Evolutionary conservation across 257 asterid genomes (phyloP).

Genomic region (Leonotis leonurus): DNA sequence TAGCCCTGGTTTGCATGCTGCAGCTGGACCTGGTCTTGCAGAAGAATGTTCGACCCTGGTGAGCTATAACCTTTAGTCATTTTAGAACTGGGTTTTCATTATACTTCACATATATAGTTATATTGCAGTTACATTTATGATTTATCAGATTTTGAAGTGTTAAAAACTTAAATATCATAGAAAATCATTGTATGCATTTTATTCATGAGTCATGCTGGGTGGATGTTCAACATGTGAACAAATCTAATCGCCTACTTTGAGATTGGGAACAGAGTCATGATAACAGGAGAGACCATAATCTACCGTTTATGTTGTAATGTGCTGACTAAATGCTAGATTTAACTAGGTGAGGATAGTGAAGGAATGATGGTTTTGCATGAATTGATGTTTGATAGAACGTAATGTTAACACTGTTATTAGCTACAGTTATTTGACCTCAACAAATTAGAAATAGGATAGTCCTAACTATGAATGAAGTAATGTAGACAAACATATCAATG

Average conservation of each 20-base stretch:
- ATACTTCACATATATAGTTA: not conserved
- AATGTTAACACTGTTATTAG: not conserved
- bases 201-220: not conserved
- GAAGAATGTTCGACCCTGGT: slow-evolving; percentile 74
- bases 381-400: not conserved
- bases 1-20: slow-evolving; percentile 96
- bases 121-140: not conserved
- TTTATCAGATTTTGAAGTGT: not conserved
- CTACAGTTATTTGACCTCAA: not conserved
- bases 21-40: slow-evolving; percentile 96
- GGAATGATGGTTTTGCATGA: not conserved
- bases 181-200: slow-evolving; percentile 3
- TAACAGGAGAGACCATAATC: not conserved
- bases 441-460: not conserved
- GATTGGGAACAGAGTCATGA: not conserved
- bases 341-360: not conserved
- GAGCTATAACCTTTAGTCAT: slow-evolving; percentile 23
- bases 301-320: not conserved
- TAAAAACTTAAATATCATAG: not conserved
- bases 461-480: too few species aligned
- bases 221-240: not conserved
- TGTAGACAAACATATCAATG: not conserved
- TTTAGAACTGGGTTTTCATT: not conserved
- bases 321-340: not conserved
- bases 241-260: not conserved